phyloP scores from a whole-genome alignment of 495 filamentous ascomycete genomes.

The Ascodesmis nigricans region DNA sequence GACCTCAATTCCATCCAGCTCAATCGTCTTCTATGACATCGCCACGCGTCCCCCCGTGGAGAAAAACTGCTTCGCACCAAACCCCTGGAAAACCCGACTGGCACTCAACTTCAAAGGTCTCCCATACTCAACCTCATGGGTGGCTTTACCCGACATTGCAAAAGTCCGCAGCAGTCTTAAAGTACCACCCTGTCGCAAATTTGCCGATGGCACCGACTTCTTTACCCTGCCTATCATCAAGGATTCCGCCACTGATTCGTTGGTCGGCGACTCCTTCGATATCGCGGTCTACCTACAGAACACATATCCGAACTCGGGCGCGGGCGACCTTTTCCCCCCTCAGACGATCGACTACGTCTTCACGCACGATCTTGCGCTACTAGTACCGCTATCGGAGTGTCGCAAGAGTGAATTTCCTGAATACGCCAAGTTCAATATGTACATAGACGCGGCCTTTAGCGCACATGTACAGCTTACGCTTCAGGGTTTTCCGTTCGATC shows the following conservation, averaged over 20 bases:
- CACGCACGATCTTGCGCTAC: slow-evolving; percentile 12
- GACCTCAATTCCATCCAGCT: no score
- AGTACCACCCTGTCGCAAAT: slow-evolving; percentile 29
- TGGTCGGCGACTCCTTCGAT: slow-evolving; percentile 40
- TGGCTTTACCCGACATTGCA: slow-evolving; percentile 29
- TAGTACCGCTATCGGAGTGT: no score
- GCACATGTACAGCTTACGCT: slow-evolving; percentile 22
- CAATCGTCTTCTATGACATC: no score
- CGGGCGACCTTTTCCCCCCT: slow-evolving; percentile 24
- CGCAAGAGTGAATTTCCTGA: no score
- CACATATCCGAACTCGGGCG: slow-evolving; percentile 25
- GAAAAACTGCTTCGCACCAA: slow-evolving; percentile 25
- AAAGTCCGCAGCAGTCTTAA: slow-evolving; percentile 26
- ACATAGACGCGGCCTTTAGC: slow-evolving; percentile 31
- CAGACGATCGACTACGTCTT: slow-evolving; percentile 17
- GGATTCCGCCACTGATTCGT: slow-evolving; percentile 25
- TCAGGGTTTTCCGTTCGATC: slow-evolving; percentile 27
- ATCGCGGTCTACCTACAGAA: slow-evolving; percentile 36
- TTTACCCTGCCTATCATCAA: slow-evolving; percentile 37
- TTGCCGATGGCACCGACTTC: slow-evolving; percentile 35
- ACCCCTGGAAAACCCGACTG: slow-evolving; percentile 38
- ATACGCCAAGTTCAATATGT: no score
- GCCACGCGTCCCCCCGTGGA: no score
- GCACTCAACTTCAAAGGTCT: slow-evolving; percentile 39
- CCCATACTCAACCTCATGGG: slow-evolving; percentile 33